Evolutionary conservation across 352 stramenopile genomes (phyloP).

Genomic region (Phytophthora parvispora): DNA sequence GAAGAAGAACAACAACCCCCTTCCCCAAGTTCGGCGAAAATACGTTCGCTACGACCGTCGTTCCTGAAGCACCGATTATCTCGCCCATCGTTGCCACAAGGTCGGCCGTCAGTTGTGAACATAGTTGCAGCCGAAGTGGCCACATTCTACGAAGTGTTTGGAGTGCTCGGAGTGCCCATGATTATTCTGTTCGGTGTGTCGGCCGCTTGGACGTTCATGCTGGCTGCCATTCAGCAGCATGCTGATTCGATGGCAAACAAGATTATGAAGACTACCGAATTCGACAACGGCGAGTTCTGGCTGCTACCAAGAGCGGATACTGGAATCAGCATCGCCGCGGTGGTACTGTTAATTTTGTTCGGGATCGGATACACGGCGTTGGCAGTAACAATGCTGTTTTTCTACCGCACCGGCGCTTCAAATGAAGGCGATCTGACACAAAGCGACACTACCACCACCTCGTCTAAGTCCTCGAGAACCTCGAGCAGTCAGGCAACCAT

Average conservation of each 20-base stretch:
- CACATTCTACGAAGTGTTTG: slow-evolving; percentile 35
- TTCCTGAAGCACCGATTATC: neutral
- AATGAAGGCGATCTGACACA: neutral
- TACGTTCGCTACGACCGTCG: neutral
- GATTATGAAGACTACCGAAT: slow-evolving; percentile 30
- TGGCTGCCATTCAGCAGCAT: slow-evolving; percentile 37
- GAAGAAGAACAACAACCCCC: neutral
- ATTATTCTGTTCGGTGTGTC: slow-evolving; percentile 36
- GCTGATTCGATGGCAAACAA: slow-evolving; percentile 33
- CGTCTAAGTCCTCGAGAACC: too few species aligned
- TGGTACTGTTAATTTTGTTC: slow-evolving; percentile 26
- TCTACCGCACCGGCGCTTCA: slow-evolving; percentile 7
- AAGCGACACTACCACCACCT: neutral
- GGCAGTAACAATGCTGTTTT: slow-evolving; percentile 35
- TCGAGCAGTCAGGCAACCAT: neutral
- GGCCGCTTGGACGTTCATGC: slow-evolving; percentile 24
- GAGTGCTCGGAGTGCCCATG: slow-evolving; percentile 39
- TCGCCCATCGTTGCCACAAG: neutral
- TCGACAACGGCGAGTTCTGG: slow-evolving; percentile 53
- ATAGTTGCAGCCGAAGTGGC: neutral
- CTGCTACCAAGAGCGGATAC: slow-evolving; percentile 24
- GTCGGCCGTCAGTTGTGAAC: neutral
- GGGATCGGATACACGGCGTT: slow-evolving; percentile 31
- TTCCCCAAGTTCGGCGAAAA: neutral
- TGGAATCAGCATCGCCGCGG: slow-evolving; percentile 11